Evolutionary conservation across 345 rosid species (phyloP).

Genomic region (Moricandia moricandioides): DNA sequence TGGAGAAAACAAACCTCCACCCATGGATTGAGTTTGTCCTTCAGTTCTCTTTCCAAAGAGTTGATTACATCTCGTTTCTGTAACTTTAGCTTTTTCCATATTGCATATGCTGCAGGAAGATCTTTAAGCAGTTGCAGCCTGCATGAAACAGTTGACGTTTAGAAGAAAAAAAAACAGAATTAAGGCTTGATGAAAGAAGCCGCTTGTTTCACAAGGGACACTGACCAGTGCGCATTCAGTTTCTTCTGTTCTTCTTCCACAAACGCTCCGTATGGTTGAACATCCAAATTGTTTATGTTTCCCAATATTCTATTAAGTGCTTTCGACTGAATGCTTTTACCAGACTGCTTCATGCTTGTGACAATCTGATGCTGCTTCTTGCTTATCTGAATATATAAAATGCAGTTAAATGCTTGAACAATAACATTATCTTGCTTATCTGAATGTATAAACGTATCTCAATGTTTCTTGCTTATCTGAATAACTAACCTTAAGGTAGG

Average conservation of each 20-base stretch:
- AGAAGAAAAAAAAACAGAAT: not conserved
- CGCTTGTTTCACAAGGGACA: conserved; percentile 29
- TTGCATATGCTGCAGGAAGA: conserved; percentile 67
- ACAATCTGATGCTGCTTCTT: conserved; percentile 90
- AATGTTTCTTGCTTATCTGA: too few species aligned
- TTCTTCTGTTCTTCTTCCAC: conserved; percentile 85
- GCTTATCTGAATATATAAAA: conserved; percentile 68
- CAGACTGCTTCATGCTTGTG: conserved; percentile 83
- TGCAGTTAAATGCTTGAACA: conserved; percentile 28
- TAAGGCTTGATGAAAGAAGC: conserved; percentile 20
- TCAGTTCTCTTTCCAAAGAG: conserved; percentile 66
- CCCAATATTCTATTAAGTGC: conserved; percentile 77
- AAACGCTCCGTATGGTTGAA: conserved; percentile 84
- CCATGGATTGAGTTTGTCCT: conserved; percentile 39
- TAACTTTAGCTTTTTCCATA: conserved; percentile 57
- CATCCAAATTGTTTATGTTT: conserved; percentile 57
- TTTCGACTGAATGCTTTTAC: conserved; percentile 71
- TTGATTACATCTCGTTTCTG: conserved; percentile 48
- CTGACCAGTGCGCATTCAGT: conserved; percentile 83
- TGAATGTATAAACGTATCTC: too few species aligned
- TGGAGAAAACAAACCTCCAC: conserved; percentile 49
- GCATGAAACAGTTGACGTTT: conserved; percentile 20
- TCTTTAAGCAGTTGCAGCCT: conserved; percentile 76
- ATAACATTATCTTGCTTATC: conserved; percentile 1
- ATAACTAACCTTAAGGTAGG: conserved; percentile 75